Conservation (phyloP, 306 rosid species). For the Myrica gale region DNA sequence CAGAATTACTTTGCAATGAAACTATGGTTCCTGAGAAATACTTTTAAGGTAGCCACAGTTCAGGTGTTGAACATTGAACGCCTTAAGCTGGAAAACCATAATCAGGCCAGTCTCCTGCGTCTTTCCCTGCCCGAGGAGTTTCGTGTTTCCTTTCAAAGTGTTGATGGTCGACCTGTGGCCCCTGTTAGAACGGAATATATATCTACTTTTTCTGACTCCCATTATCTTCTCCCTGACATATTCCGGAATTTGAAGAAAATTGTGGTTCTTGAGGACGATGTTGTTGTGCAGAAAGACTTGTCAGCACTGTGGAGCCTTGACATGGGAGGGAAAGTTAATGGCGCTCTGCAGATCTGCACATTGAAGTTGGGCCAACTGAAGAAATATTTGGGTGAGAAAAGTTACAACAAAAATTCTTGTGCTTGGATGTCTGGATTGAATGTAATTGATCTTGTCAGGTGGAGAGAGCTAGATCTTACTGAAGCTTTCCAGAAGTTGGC, state of each 20-base stretch:
- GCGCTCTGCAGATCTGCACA: constrained; percentile 71
- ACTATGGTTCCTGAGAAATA: constrained; percentile 80
- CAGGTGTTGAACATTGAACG: constrained; percentile 77
- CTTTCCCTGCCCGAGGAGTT: constrained; percentile 75
- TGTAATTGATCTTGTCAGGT: constrained; percentile 73
- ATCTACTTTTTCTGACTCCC: constrained; percentile 85
- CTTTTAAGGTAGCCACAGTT: constrained; percentile 61
- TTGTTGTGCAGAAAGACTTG: constrained; percentile 83
- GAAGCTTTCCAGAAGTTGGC: constrained; percentile 56
- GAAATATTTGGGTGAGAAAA: constrained; percentile 57
- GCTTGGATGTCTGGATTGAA: constrained; percentile 97
- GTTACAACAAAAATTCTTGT: constrained; percentile 50
- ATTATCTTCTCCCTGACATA: constrained; percentile 80
- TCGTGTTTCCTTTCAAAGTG: constrained; percentile 56
- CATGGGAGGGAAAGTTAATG: constrained; percentile 86
- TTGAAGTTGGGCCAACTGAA: constrained; percentile 68
- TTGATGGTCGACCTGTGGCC: constrained; percentile 41
- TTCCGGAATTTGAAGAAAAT: constrained; percentile 72
- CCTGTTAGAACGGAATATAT: constrained; percentile 73
- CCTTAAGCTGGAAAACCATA: constrained; percentile 44
- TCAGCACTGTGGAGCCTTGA: constrained; percentile 76
- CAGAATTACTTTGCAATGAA: constrained; percentile 89
- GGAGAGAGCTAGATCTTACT: constrained; percentile 86
- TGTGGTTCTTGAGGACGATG: constrained; percentile 87
- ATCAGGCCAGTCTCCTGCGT: constrained; percentile 28